Percentiles rank a stretch among this genome's conserved stretches.
These are phyloP conservation scores for Saksenaea oblongispora DNA, from an alignment of 371 early-diverging fungal genomes.

Conservation along the genomic window DNA sequence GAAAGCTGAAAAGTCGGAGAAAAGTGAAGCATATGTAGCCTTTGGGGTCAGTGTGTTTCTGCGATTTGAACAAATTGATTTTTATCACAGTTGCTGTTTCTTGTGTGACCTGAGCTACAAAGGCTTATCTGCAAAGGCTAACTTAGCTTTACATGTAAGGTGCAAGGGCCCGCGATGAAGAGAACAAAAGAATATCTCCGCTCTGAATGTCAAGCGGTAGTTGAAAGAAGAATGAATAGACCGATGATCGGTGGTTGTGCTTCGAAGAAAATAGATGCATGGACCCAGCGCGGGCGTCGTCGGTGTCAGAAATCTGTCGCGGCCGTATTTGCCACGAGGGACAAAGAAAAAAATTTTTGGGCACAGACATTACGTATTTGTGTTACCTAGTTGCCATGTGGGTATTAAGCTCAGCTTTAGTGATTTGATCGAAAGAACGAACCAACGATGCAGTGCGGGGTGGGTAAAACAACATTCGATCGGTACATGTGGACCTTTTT, in stretches of 20 bases:
- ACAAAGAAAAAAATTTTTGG: conserved; percentile 1
- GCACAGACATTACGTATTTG: conserved; percentile 4
- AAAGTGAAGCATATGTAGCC: too few species aligned
- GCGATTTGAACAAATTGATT: too few species aligned
- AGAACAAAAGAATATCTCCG: not conserved
- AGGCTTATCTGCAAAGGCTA: not conserved
- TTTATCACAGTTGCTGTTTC: too few species aligned
- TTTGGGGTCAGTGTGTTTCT: too few species aligned
- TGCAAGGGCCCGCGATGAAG: conserved; percentile 5
- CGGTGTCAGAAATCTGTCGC: not conserved
- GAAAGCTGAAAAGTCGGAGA: too few species aligned
- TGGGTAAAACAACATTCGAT: conserved; percentile 1
- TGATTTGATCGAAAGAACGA: conserved; percentile 6
- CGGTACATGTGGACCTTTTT: conserved; percentile 1
- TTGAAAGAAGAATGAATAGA: not conserved
- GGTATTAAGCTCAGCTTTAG: not conserved
- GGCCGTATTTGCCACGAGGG: conserved; percentile 2
- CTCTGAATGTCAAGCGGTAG: conserved; percentile 2
- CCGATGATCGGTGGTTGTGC: conserved; percentile 3
- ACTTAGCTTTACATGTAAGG: not conserved
- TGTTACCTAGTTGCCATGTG: not conserved
- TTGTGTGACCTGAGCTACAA: not conserved
- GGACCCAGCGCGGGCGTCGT: conserved; percentile 4
- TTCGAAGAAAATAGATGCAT: conserved; percentile 5
- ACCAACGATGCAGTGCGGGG: conserved; percentile 2